Evolutionary conservation across 352 stramenopile genomes (phyloP).

Genomic region (Phytopythium chamaehyphon): DNA sequence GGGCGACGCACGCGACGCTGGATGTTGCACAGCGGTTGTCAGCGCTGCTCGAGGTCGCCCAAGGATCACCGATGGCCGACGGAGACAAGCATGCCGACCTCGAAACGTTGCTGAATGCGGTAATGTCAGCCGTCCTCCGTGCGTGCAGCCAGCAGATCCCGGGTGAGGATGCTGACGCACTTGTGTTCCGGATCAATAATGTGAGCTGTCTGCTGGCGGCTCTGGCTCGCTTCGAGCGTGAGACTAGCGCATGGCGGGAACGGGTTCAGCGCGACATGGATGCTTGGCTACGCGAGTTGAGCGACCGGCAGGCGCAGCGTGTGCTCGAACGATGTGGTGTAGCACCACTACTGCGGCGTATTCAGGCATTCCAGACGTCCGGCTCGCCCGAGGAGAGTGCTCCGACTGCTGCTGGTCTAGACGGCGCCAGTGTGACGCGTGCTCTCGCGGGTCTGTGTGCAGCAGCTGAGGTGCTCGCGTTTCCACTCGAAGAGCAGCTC

Average conservation of each 20-base stretch:
- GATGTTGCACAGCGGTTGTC: slow-evolving; percentile 55
- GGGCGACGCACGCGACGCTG: slow-evolving; percentile 50
- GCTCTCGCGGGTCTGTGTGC: slow-evolving; percentile 56
- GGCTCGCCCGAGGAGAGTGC: slow-evolving; percentile 7
- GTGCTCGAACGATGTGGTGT: slow-evolving; percentile 47
- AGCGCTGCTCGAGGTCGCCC: slow-evolving; percentile 50
- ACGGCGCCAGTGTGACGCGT: slow-evolving; percentile 39
- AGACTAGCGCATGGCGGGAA: slow-evolving; percentile 34
- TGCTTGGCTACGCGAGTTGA: slow-evolving; percentile 32
- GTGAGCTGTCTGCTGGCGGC: slow-evolving; percentile 56
- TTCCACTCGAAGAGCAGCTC: slow-evolving; percentile 51
- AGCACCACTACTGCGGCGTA: slow-evolving; percentile 29
- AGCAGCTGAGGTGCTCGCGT: slow-evolving; percentile 38
- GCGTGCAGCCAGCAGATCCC: slow-evolving; percentile 48
- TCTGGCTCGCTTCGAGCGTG: slow-evolving; percentile 31
- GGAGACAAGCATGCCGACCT: slow-evolving; percentile 48
- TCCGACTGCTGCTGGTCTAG: slow-evolving; percentile 22
- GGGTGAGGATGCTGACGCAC: slow-evolving; percentile 35
- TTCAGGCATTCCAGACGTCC: slow-evolving; percentile 33
- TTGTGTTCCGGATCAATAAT: slow-evolving; percentile 74
- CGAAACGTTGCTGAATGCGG: slow-evolving; percentile 40
- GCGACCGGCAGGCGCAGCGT: slow-evolving; percentile 35
- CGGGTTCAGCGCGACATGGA: slow-evolving; percentile 31
- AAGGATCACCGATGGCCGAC: slow-evolving; percentile 52
- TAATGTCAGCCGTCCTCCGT: slow-evolving; percentile 42